Conservation (phyloP, 768 basidiomycete species). For the Lactifluus rugatus region DNA sequence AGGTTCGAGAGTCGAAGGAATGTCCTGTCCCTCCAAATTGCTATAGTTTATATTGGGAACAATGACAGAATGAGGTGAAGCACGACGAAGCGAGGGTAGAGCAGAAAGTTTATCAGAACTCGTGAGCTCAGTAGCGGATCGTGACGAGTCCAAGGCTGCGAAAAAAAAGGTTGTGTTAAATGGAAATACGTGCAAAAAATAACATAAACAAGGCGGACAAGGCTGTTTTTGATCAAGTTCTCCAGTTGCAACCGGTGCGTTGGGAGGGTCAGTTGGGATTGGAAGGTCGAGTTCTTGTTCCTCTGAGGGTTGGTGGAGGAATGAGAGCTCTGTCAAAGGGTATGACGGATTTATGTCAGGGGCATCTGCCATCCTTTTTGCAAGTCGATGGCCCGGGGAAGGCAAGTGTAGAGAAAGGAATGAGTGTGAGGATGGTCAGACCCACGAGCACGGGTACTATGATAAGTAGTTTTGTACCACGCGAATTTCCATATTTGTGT, state of each 20-base stretch:
- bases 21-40: constrained; percentile 32
- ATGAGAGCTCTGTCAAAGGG: background rate
- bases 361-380: background rate
- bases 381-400: background rate
- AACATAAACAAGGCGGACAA: background rate
- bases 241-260: background rate
- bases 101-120: constrained; percentile 39
- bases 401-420: background rate
- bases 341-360: background rate
- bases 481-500: constrained; percentile 11
- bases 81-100: constrained; percentile 25
- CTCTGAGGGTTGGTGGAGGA: constrained; percentile 1
- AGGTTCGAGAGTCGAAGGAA: background rate
- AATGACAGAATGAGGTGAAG: constrained; percentile 28
- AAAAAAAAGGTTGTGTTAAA: background rate
- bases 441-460: background rate
- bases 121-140: constrained; percentile 27
- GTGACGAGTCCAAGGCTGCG: constrained; percentile 23
- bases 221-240: background rate
- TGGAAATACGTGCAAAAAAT: background rate
- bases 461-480: background rate
- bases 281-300: background rate
- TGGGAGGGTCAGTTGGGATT: background rate
- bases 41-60: constrained; percentile 25
- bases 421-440: no score